phyloP scores from a whole-genome alignment of 2,329 filamentous ascomycete species.

The Diaporthe australafricana region DNA sequence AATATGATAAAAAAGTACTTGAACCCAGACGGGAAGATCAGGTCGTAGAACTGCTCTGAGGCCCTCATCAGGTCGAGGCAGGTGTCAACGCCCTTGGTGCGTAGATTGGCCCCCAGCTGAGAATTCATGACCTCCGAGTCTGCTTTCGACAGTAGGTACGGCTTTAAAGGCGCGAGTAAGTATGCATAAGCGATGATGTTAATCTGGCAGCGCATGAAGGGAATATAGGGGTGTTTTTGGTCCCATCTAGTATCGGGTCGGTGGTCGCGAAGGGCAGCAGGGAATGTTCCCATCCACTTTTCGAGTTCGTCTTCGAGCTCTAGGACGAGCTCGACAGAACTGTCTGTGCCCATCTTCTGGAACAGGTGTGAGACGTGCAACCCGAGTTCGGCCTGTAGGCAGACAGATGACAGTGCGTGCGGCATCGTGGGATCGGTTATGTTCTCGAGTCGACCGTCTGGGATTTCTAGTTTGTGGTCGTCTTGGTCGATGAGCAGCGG shows the following conservation, averaged over 20 bases:
- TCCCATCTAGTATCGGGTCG: conserved; percentile 45
- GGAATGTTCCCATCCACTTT: conserved; percentile 39
- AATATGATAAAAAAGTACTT: conserved; percentile 47
- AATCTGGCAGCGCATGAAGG: conserved; percentile 46
- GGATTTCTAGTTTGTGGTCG: conserved; percentile 31
- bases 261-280: conserved; percentile 41
- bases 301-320: conserved; percentile 42
- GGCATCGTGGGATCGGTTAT: conserved; percentile 27
- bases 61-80: conserved; percentile 40
- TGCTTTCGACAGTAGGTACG: conserved; percentile 41
- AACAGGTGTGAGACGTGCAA: conserved; percentile 34
- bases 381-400: conserved; percentile 35
- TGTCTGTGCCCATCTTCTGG: conserved; percentile 26
- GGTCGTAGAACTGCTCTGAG: conserved; percentile 40
- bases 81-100: conserved; percentile 41
- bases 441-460: conserved; percentile 35
- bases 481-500: conserved; percentile 37
- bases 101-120: conserved; percentile 39
- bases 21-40: conserved; percentile 40
- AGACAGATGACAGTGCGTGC: conserved; percentile 31
- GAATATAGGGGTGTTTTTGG: conserved; percentile 41
- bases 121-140: conserved; percentile 38
- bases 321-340: conserved; percentile 31
- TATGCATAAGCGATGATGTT: conserved; percentile 44
- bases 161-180: conserved; percentile 42